phyloP scores from a whole-genome alignment of 805 yeast genomes.

The Metschnikowia matae region DNA sequence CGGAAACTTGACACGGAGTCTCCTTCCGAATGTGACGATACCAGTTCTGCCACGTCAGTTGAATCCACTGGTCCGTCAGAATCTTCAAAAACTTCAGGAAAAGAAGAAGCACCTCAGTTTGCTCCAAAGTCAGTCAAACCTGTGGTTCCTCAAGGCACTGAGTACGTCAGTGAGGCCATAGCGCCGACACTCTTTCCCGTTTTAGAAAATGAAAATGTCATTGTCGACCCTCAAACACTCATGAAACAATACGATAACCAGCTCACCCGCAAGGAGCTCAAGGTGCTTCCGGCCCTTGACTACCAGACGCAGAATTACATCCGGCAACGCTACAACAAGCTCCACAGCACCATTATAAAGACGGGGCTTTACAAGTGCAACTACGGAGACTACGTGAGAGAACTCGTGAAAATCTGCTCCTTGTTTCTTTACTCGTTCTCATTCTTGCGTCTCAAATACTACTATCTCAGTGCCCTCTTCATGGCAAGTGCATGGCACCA shows the following conservation, averaged over 20 bases:
- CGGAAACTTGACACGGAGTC: constrained; percentile 9
- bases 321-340: constrained; percentile 52
- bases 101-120: constrained; percentile 28
- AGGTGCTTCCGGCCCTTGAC: constrained; percentile 60
- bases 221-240: constrained; percentile 53
- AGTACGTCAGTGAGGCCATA: constrained; percentile 36
- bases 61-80: constrained; percentile 12
- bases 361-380: constrained; percentile 69
- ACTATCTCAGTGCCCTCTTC: constrained; percentile 54
- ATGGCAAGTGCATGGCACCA: constrained; percentile 88
- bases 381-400: constrained; percentile 70
- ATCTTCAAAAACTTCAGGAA: neutral
- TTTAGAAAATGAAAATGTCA: constrained; percentile 12
- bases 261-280: constrained; percentile 53
- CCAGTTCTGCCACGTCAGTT: constrained; percentile 12
- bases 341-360: constrained; percentile 52
- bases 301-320: constrained; percentile 58
- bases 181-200: constrained; percentile 33
- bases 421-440: constrained; percentile 49
- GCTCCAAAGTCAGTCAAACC: constrained; percentile 44
- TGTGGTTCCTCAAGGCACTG: constrained; percentile 45
- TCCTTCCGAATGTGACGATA: constrained; percentile 7
- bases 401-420: constrained; percentile 54
- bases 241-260: constrained; percentile 57
- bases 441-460: constrained; percentile 44